Evolutionary conservation across 108 stramenopile genomes (phyloP), one percentile per base, ranked within the genome.

Genomic region (Halocafeteria seosinensis): DNA sequence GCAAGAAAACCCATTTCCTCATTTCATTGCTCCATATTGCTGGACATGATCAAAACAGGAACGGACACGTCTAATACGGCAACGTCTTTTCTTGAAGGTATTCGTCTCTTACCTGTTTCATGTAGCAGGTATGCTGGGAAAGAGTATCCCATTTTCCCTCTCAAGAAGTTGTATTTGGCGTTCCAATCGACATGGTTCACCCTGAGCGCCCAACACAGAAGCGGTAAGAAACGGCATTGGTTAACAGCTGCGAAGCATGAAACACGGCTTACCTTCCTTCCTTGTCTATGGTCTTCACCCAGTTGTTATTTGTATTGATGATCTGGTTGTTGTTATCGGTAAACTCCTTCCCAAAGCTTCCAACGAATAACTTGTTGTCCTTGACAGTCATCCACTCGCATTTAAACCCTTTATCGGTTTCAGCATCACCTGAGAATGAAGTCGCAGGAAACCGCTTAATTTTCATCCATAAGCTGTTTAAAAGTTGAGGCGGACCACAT

Each of bases 331-430:
- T 31, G 11, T 5, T 5, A 8, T 61, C 24, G 0, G 75, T 76
- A 61, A 62, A 78, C 75, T 72, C 74, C 72, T 78, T 78, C 50
- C 77, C 77, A 26, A 78, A 73, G 68, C 68, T 70, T 17, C 77
- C 77, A 12, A 72, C 59, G 24, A 50, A 57, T 12, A 78, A 52
- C 30, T 65, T 36, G 32, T 61, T 75, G 55, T 73, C 75, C 62
- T 76, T 76, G 29, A 66, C 72, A 0, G 77, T 73, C 31, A 71
- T 74, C 77, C 77, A 78, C 72, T 78, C 77, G 28, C 57, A 34
- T 50, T 78, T 78, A 62, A 75, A 71, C 33, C 77, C 77, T 65
- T 78, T 78, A 63, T 68, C 75, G 23, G 72, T 34, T 12, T 34
- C 24, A 12, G 73, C 76, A 37, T 72, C 71, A n/a, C 76, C n/a